Conservation (phyloP, 768 basidiomycete species). For the Tulasnella sp. region DNA sequence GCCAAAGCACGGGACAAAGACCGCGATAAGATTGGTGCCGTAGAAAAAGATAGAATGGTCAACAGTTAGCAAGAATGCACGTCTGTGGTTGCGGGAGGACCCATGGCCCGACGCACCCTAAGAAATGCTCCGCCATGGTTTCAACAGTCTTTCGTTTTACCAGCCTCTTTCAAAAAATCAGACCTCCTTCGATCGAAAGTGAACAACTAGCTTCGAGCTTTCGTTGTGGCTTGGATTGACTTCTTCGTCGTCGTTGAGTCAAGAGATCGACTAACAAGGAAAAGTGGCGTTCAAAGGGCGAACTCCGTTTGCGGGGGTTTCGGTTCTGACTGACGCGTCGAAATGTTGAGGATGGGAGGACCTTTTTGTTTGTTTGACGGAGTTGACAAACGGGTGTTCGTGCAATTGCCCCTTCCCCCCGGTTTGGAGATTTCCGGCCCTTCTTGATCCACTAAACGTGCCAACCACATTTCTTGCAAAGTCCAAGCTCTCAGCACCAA, state of each 20-base stretch:
- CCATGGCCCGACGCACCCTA: constrained; percentile 43
- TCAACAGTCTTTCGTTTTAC: neutral
- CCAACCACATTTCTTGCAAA: neutral
- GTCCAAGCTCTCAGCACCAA: neutral
- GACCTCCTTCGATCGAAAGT: neutral
- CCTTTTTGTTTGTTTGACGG: neutral
- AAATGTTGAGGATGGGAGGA: neutral
- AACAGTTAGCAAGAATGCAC: neutral
- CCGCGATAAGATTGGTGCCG: neutral
- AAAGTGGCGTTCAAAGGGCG: constrained; percentile 23
- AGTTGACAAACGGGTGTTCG: neutral
- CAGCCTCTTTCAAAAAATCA: neutral
- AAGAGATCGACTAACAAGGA: neutral
- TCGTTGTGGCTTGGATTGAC: neutral
- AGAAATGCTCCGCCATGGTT: constrained; percentile 64
- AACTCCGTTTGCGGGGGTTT: constrained; percentile 3
- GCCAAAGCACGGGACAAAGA: neutral
- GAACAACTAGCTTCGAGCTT: neutral
- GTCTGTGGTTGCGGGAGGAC: neutral
- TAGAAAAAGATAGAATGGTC: neutral
- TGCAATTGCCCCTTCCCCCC: neutral
- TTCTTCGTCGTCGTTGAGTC: neutral
- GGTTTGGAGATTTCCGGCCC: neutral
- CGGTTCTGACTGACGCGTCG: neutral
- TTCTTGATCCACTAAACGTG: neutral